Conservation (phyloP, 2,329 filamentous ascomycete genomes). For the Didymella exigua region DNA sequence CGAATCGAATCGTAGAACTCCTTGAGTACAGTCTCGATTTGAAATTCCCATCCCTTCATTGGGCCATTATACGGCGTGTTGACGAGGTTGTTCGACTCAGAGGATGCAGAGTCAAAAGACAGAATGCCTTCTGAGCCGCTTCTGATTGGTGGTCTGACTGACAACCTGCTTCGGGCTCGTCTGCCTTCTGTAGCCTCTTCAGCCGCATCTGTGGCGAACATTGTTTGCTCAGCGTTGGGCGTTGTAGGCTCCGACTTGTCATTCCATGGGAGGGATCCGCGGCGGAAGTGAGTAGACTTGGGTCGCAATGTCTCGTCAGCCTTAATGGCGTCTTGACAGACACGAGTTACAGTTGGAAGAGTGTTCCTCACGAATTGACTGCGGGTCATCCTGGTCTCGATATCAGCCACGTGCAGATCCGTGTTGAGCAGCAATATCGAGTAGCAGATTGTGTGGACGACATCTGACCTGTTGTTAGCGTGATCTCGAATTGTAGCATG, state of each 20-base stretch:
- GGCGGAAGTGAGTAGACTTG: slow-evolving; percentile 41
- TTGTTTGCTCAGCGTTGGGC: slow-evolving; percentile 34
- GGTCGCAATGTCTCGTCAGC: slow-evolving; percentile 45
- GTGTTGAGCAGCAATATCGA: slow-evolving; percentile 95
- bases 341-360: slow-evolving; percentile 81
- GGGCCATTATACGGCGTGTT: slow-evolving; percentile 76
- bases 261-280: slow-evolving; percentile 45
- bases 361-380: slow-evolving; percentile 97
- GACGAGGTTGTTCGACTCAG: slow-evolving; percentile 76
- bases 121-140: slow-evolving; percentile 44
- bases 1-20: slow-evolving; percentile 90
- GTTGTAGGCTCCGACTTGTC: slow-evolving; percentile 45
- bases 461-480: slow-evolving; percentile 63
- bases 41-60: slow-evolving; percentile 81
- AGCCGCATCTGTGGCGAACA: slow-evolving; percentile 33
- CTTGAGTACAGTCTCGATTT: slow-evolving; percentile 89
- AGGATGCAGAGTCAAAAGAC: slow-evolving; percentile 44
- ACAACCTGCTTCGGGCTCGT: slow-evolving; percentile 50
- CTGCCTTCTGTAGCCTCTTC: slow-evolving; percentile 47
- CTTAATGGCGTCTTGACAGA: slow-evolving; percentile 70
- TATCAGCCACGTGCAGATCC: slow-evolving; percentile 92
- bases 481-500: background rate
- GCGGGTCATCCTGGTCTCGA: slow-evolving; percentile 94
- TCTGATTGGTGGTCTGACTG: slow-evolving; percentile 48
- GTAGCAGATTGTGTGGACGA: slow-evolving; percentile 97